Percentiles rank a stretch among this genome's conserved stretches.
Conservation (phyloP, 495 filamentous ascomycete species). For the Tirmania nivea region DNA sequence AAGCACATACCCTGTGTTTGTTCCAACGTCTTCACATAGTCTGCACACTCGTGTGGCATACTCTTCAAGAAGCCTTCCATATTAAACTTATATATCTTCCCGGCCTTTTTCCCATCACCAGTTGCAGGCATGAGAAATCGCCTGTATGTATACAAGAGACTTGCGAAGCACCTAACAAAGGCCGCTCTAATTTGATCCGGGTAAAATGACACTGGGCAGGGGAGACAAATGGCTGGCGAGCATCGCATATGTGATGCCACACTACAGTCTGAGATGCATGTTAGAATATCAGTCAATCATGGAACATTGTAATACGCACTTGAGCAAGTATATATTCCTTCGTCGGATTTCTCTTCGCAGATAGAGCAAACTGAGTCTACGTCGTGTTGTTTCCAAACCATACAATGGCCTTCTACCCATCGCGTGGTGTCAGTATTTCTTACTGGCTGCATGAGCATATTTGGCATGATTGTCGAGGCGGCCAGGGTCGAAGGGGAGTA, state of each 20-base stretch:
- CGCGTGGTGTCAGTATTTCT: conserved; percentile 64
- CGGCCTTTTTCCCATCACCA: conserved; percentile 64
- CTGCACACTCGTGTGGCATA: conserved; percentile 72
- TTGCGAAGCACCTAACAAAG: conserved; percentile 84
- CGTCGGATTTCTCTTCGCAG: conserved; percentile 75
- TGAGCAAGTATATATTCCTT: conserved; percentile 68
- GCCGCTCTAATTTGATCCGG: conserved; percentile 77
- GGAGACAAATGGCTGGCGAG: conserved; percentile 55
- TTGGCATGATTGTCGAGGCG: conserved; percentile 92
- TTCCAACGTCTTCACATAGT: conserved; percentile 68
- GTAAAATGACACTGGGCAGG: conserved; percentile 78
- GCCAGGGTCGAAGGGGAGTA: conserved; percentile 95
- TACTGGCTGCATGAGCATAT: conserved; percentile 64
- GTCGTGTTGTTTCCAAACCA: conserved; percentile 51
- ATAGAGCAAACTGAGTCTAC: conserved; percentile 51
- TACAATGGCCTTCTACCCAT: conserved; percentile 89
- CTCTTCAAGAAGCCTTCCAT: conserved; percentile 84
- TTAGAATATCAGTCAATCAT: not conserved
- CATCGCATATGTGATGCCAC: conserved; percentile 62
- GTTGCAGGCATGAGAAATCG: conserved; percentile 55
- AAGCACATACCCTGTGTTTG: conserved; percentile 58
- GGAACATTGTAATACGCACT: conserved; percentile 9
- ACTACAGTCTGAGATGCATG: conserved; percentile 34
- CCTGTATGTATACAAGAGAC: conserved; percentile 87
- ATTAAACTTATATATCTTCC: conserved; percentile 77